phyloP scores from a whole-genome alignment of 2,329 filamentous ascomycete genomes.

The Huntiella moniliformis region DNA sequence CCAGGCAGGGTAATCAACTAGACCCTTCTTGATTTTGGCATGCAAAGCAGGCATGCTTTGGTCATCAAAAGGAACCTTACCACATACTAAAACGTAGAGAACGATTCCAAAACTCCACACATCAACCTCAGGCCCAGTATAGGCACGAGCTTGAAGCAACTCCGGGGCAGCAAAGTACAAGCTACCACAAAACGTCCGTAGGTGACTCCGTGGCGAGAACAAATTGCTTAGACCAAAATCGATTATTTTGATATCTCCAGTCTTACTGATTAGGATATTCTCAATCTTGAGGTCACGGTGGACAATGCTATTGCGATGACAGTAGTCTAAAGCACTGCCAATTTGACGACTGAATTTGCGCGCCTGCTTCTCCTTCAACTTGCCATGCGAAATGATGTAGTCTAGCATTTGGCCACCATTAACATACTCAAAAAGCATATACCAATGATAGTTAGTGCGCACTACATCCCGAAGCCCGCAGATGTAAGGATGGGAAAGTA shows the following conservation, averaged over 20 bases:
- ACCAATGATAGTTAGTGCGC: conserved; percentile 95
- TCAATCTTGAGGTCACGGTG: conserved; percentile 97
- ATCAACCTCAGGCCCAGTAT: conserved; percentile 91
- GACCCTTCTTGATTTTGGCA: conserved; percentile 94
- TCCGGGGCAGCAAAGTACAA: conserved; percentile 95
- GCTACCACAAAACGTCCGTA: conserved; percentile 96
- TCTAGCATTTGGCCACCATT: conserved; percentile 98
- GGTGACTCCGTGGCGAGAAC: conserved; percentile 64
- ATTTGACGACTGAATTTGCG: conserved; percentile 96
- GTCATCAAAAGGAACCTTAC: conserved; percentile 96
- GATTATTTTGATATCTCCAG: conserved; percentile 97
- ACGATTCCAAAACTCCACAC: conserved; percentile 99
- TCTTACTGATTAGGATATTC: conserved; percentile 98
- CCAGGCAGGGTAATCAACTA: conserved; percentile 91
- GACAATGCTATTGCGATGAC: conserved; percentile 93
- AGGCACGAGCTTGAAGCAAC: conserved; percentile 78
- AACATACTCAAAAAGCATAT: conserved; percentile 98
- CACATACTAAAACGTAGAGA: conserved; percentile 88
- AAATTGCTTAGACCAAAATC: conserved; percentile 96
- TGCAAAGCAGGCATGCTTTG: conserved; percentile 98
- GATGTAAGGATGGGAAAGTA: conserved; percentile 87
- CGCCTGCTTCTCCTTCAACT: conserved; percentile 94
- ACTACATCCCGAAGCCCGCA: conserved; percentile 92
- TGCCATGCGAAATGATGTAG: conserved; percentile 96
- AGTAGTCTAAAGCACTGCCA: conserved; percentile 89